Evolutionary conservation across 495 filamentous ascomycete species (phyloP).

Genomic region (Penicilliopsis zonata): DNA sequence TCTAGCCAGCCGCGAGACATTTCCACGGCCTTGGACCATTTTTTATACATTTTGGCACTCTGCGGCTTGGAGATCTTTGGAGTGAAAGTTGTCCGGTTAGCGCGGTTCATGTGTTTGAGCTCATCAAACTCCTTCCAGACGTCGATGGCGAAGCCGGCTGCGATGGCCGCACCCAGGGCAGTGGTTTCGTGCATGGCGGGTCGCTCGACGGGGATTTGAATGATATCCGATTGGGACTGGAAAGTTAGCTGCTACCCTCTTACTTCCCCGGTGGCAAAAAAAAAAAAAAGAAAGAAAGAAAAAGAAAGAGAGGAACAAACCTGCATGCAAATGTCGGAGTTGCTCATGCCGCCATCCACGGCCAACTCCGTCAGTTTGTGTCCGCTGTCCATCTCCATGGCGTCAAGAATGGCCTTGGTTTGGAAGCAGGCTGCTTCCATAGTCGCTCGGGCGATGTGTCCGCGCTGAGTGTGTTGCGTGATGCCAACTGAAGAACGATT

Average conservation of each 20-base stretch:
- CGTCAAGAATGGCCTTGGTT: slow-evolving; percentile 86
- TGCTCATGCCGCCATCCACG: slow-evolving; percentile 92
- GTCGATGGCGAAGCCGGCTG: slow-evolving; percentile 75
- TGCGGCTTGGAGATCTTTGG: slow-evolving; percentile 50
- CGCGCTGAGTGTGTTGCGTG: slow-evolving; percentile 79
- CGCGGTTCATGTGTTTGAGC: slow-evolving; percentile 64
- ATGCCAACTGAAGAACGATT: slow-evolving; percentile 52
- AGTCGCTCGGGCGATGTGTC: slow-evolving; percentile 87
- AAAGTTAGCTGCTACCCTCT: slow-evolving; percentile 6
- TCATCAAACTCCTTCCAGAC: slow-evolving; percentile 76
- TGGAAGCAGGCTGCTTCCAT: slow-evolving; percentile 94
- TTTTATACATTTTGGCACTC: slow-evolving; percentile 57
- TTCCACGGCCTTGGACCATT: slow-evolving; percentile 79
- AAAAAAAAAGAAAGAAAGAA: background rate
- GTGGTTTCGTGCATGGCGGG: slow-evolving; percentile 92
- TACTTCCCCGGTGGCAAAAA: slow-evolving; percentile 3
- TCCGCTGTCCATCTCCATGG: slow-evolving; percentile 85
- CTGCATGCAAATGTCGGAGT: slow-evolving; percentile 92
- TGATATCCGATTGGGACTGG: slow-evolving; percentile 84
- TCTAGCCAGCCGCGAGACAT: slow-evolving; percentile 81
- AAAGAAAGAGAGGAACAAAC: slow-evolving; percentile 21
- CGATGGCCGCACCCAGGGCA: slow-evolving; percentile 86
- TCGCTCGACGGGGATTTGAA: slow-evolving; percentile 75
- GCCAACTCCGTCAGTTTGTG: slow-evolving; percentile 65
- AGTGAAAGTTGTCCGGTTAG: slow-evolving; percentile 61